These are phyloP conservation scores for Escallonia herrerae DNA, from an alignment of 129 eudicot species.

Conservation along the genomic window DNA sequence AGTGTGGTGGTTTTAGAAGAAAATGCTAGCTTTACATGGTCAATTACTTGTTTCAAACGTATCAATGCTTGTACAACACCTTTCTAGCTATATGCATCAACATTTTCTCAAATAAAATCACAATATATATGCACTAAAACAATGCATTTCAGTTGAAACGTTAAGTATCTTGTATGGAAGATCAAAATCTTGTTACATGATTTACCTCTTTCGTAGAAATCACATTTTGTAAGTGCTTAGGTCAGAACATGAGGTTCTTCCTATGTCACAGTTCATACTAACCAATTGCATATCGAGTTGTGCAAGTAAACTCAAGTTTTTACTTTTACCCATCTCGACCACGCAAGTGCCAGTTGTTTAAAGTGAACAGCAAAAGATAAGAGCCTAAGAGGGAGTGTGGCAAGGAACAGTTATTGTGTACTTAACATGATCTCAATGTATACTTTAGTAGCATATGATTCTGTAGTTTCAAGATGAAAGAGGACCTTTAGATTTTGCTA, in stretches of 20 bases:
- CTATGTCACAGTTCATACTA: conserved; percentile 4
- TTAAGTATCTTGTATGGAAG: too few relatives aligned
- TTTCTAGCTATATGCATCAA: not conserved
- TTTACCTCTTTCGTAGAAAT: too few relatives aligned
- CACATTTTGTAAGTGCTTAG: conserved; percentile 18
- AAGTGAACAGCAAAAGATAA: conserved; percentile 15
- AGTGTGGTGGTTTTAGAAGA: too few relatives aligned
- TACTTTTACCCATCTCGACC: conserved; percentile 32
- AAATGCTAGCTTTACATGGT: too few relatives aligned
- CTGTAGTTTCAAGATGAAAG: too few relatives aligned
- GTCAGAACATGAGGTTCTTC: conserved; percentile 9
- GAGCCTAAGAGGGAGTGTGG: conserved; percentile 6
- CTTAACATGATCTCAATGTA: too few relatives aligned
- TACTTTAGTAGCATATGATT: too few relatives aligned
- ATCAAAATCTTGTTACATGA: too few relatives aligned
- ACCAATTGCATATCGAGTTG: conserved; percentile 12
- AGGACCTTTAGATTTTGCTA: too few relatives aligned
- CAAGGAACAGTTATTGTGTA: too few relatives aligned
- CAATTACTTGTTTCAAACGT: too few relatives aligned
- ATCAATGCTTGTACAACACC: not conserved
- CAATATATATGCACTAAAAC: not conserved
- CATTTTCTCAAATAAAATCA: not conserved
- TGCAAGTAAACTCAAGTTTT: not conserved
- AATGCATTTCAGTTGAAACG: conserved; percentile 11
- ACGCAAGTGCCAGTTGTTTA: conserved; percentile 22